Conservation (phyloP, 106 monocot species). For the Dioscorea dumetorum region DNA sequence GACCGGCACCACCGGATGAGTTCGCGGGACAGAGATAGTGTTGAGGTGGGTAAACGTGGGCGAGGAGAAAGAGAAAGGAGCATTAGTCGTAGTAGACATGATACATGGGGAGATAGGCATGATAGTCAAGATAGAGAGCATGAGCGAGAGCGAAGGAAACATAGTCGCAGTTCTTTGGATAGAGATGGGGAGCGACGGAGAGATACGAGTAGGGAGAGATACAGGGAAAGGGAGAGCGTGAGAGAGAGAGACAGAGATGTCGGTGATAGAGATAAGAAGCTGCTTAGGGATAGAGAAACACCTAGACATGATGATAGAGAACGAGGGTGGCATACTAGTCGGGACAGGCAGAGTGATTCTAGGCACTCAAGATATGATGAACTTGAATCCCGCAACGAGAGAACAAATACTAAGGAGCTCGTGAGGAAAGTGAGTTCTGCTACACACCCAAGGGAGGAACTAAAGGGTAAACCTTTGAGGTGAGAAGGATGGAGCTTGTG, state of each 20-base stretch:
- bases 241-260: constrained; percentile 30
- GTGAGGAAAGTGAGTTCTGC: constrained; percentile 17
- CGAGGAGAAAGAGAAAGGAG: constrained; percentile 29
- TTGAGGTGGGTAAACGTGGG: neutral
- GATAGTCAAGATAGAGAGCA: constrained; percentile 16
- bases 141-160: constrained; percentile 22
- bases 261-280: constrained; percentile 24
- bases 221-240: constrained; percentile 14
- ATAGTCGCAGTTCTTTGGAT: constrained; percentile 10
- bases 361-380: constrained; percentile 42
- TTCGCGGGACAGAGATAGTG: constrained; percentile 22
- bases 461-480: constrained; percentile 34
- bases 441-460: constrained; percentile 20
- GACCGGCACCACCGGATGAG: constrained; percentile 15
- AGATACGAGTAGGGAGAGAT: constrained; percentile 22
- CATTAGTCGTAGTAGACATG: constrained; percentile 15
- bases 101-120: constrained; percentile 9
- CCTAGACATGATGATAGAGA: constrained; percentile 19
- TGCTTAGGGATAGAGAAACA: constrained; percentile 16
- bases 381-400: constrained; percentile 21
- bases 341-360: constrained; percentile 31
- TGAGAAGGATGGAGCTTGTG: constrained; percentile 3
- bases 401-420: constrained; percentile 22
- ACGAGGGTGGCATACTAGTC: constrained; percentile 14
- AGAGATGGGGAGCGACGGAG: constrained; percentile 19